Evolutionary conservation across 192 early-diverging fungal genomes (phyloP).

Genomic region (Physocladia obscura): DNA sequence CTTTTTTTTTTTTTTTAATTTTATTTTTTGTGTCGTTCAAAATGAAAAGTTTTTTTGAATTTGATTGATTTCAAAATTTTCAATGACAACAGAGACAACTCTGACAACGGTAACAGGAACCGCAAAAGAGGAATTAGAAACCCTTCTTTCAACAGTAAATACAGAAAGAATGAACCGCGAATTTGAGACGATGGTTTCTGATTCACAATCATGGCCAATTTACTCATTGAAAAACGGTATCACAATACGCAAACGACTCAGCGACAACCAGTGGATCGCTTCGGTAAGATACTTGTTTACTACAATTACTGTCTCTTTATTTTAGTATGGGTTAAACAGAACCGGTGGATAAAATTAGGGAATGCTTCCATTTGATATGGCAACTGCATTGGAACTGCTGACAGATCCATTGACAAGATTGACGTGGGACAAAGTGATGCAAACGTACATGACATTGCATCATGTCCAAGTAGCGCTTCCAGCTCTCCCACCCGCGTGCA

Average conservation of each 20-base stretch:
- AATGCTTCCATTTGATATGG: neutral
- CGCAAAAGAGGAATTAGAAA: too few relatives aligned
- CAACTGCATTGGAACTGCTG: neutral
- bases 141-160: too few relatives aligned
- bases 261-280: constrained; percentile 14
- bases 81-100: too few relatives aligned
- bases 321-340: neutral
- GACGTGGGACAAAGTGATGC: constrained; percentile 11
- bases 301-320: too few relatives aligned
- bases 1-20: too few relatives aligned
- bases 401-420: neutral
- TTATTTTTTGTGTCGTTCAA: too few relatives aligned
- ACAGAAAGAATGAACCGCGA: too few relatives aligned
- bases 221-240: constrained; percentile 17
- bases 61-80: too few relatives aligned
- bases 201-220: too few relatives aligned
- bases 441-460: neutral
- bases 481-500: neutral
- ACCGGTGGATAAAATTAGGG: neutral
- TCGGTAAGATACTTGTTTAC: neutral
- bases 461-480: neutral
- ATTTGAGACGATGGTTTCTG: too few relatives aligned
- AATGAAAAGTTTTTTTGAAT: too few relatives aligned
- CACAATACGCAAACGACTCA: constrained; percentile 1
- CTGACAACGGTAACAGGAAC: too few relatives aligned